These are phyloP conservation scores for Beauveria rudraprayagi DNA, from an alignment of 2,329 filamentous ascomycete genomes.

Conservation along the genomic window DNA sequence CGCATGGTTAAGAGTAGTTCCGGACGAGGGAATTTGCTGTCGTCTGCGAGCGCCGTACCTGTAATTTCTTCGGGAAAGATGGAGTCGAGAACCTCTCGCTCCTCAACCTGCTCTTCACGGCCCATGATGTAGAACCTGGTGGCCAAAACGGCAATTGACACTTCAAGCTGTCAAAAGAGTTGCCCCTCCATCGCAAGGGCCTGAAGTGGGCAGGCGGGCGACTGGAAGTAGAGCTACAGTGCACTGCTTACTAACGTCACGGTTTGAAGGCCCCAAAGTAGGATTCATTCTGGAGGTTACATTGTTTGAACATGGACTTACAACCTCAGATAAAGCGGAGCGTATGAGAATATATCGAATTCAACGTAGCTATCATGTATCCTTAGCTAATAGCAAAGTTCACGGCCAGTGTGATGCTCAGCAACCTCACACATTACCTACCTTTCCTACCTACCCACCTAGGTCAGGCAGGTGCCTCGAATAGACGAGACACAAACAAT, in stretches of 20 bases:
- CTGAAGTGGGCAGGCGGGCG: neutral
- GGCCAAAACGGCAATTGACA: neutral
- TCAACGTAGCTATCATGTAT: no score
- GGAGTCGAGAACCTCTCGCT: slow-evolving; percentile 94
- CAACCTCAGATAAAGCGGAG: neutral
- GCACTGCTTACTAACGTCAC: slow-evolving; percentile 1
- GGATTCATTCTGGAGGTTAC: neutral
- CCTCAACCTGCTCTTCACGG: slow-evolving; percentile 85
- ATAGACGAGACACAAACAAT: no score
- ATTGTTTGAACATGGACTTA: neutral
- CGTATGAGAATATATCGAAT: no score
- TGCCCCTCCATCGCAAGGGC: neutral
- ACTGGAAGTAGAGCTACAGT: neutral
- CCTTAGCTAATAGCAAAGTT: no score
- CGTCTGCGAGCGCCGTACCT: slow-evolving; percentile 41
- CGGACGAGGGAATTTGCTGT: neutral
- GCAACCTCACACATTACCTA: no score
- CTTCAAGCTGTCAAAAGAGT: neutral
- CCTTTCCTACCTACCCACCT: no score
- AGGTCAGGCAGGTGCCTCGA: no score
- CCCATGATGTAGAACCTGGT: slow-evolving; percentile 40
- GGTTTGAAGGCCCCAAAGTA: neutral
- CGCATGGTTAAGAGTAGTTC: neutral
- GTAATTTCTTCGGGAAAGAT: slow-evolving; percentile 98
- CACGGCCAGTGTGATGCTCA: no score